These are phyloP conservation scores for Phytophthora kernoviae DNA, from an alignment of 352 stramenopile species.

Conservation along the genomic window DNA sequence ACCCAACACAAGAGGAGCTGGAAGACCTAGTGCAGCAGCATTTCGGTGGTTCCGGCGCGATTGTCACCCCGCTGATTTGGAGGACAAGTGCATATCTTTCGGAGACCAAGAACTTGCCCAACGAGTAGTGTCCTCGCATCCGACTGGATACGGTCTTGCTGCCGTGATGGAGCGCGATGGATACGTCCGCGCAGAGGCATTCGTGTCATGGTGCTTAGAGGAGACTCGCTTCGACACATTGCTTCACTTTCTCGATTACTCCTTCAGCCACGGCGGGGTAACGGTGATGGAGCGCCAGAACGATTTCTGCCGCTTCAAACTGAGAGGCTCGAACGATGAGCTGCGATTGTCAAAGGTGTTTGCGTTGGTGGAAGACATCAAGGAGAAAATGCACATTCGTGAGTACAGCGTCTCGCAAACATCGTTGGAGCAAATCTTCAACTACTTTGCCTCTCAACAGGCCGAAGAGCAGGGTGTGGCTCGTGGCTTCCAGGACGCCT, in stretches of 20 bases:
- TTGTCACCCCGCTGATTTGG: conserved; percentile 37
- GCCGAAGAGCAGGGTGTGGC: conserved; percentile 44
- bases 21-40: conserved; percentile 27
- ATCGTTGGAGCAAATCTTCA: conserved; percentile 92
- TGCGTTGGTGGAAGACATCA: conserved; percentile 64
- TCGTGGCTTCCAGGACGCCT: conserved; percentile 38
- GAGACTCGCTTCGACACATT: conserved; percentile 58
- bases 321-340: conserved; percentile 57
- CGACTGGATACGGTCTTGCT: conserved; percentile 72
- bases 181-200: conserved; percentile 44
- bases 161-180: conserved; percentile 56
- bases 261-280: conserved; percentile 36
- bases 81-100: conserved; percentile 46
- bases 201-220: conserved; percentile 71
- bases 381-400: conserved; percentile 63
- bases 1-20: conserved; percentile 36
- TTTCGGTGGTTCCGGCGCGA: conserved; percentile 41
- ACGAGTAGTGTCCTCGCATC: conserved; percentile 52
- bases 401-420: conserved; percentile 91
- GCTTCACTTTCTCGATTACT: conserved; percentile 35
- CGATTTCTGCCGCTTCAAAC: conserved; percentile 60
- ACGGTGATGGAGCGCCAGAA: conserved; percentile 69
- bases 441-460: conserved; percentile 84
- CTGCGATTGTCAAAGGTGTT: conserved; percentile 77
- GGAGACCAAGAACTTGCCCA: conserved; percentile 42